Conservation (phyloP, 192 early-diverging fungal genomes). For the Borealophlyctis nickersoniae region DNA sequence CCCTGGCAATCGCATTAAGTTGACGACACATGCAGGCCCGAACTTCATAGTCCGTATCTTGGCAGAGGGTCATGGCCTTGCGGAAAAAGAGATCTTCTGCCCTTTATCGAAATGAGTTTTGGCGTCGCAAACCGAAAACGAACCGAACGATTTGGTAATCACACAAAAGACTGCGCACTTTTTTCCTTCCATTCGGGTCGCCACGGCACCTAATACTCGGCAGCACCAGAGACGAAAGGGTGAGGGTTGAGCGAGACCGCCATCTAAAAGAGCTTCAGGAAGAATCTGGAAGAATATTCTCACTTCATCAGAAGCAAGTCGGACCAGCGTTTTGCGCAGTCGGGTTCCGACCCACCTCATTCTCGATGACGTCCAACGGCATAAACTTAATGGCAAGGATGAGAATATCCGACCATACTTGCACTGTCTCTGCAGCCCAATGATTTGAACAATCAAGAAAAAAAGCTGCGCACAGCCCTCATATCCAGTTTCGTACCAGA, state of each 20-base stretch:
- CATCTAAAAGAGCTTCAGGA: slow-evolving; percentile 34
- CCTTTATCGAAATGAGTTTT: slow-evolving; percentile 17
- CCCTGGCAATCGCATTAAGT: slow-evolving; percentile 35
- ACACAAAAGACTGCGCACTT: slow-evolving; percentile 20
- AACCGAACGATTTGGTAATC: slow-evolving; percentile 1
- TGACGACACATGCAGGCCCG: slow-evolving; percentile 52
- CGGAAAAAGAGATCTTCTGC: slow-evolving; percentile 32
- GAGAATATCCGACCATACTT: slow-evolving; percentile 44
- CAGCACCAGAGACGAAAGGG: slow-evolving; percentile 44
- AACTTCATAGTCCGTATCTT: slow-evolving; percentile 57
- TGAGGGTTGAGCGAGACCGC: slow-evolving; percentile 44
- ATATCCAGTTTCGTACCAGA: slow-evolving; percentile 27
- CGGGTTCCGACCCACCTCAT: slow-evolving; percentile 38
- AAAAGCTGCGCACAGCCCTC: too few relatives aligned
- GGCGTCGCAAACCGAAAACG: background rate
- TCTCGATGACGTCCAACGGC: slow-evolving; percentile 37
- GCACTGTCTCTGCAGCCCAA: slow-evolving; percentile 21
- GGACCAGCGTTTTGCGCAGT: too few relatives aligned
- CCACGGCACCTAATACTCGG: slow-evolving; percentile 41
- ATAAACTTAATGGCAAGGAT: slow-evolving; percentile 37
- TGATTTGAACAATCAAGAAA: too few relatives aligned
- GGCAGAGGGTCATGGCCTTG: slow-evolving; percentile 41
- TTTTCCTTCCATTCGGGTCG: slow-evolving; percentile 30
- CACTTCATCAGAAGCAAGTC: too few relatives aligned
- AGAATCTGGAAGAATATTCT: too few relatives aligned